A percentile compares a stretch with the other conserved stretches of the same genome.
Conservation (phyloP, 768 basidiomycete genomes). For the Neoboletus brunneissimus region DNA sequence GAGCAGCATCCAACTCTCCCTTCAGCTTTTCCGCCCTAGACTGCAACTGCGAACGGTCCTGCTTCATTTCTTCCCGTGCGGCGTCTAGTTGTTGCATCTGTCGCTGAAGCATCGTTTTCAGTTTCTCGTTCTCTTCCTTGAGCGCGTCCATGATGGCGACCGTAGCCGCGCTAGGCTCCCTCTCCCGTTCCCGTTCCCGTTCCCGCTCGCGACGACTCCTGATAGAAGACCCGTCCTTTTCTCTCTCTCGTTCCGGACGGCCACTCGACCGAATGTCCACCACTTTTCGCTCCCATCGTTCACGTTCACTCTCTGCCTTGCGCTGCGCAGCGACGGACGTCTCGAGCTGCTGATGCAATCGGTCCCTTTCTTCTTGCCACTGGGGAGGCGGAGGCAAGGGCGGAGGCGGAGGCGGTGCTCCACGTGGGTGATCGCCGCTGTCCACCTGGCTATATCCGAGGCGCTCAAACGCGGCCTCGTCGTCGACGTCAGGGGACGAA, state of each 20-base stretch:
- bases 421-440: not conserved
- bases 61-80: slow-evolving; percentile 9
- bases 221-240: slow-evolving; percentile 12
- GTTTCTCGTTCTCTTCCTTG: slow-evolving; percentile 25
- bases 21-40: slow-evolving; percentile 11
- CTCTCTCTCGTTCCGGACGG: slow-evolving; percentile 13
- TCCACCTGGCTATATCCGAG: slow-evolving; percentile 25
- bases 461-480: slow-evolving; percentile 15
- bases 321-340: slow-evolving; percentile 9
- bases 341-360: slow-evolving; percentile 12
- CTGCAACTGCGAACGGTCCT: slow-evolving; percentile 9
- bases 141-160: slow-evolving; percentile 3
- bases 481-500: slow-evolving; percentile 17
- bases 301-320: slow-evolving; percentile 19
- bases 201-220: slow-evolving; percentile 18
- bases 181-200: slow-evolving; percentile 19
- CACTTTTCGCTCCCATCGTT: slow-evolving; percentile 22
- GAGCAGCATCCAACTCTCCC: slow-evolving; percentile 11
- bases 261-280: slow-evolving; percentile 14
- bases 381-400: not conserved
- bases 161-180: not conserved
- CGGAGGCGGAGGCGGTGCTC: not conserved
- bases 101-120: slow-evolving; percentile 20
- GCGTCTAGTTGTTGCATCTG: slow-evolving; percentile 15
- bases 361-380: slow-evolving; percentile 13